Base-by-base conservation (phyloP, 1,284 basidiomycete species). In the Sanghuangporus weigelae region DNA sequence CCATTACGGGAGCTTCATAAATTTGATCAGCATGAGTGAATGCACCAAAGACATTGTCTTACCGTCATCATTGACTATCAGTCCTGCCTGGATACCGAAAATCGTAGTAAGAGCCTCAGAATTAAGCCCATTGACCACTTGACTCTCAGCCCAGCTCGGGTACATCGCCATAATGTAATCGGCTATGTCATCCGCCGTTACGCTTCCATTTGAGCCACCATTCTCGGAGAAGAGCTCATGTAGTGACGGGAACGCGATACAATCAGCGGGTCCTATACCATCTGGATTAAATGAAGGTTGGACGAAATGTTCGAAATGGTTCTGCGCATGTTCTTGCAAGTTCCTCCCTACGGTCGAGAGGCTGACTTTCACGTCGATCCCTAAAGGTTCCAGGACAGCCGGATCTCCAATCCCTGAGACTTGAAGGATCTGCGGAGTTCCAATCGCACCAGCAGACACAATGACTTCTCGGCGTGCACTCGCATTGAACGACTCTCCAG, bases 281-380 rank as follows among this genome's bases (percentile, higher is more conserved):
- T 70, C 74, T 10, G 55, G 31, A 64, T 79, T 68, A 67, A 77
- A 79, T 2, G 59, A 59, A 10, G 55, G 38, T 31, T 67, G 60
- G 0, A 77, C 78, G 19, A 50, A 54, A 36, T 60, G 57, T 11
- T 78, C 79, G 31, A 79, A 70, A 7, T 74, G 71, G 68, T 74
- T 79, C 74, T 77, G 76, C 8, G 78, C 77, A 35, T 81, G 79
- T 66, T 81, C 80, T 67, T 81, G 79, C 19, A 82, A 72, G 68
- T 81, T 82, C 67, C 71, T 74, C 6, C 79, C 79, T 11, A 81
- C 80, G 1, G 75, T 77, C 66, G 73, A 73, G 10, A 81, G 71
- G 59, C 78, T 69, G 46, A 79, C 68, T 2, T 73, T 65, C 3
- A 75, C 73, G 3, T 62, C 67, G 64, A 82, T 78, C 0, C 77